Conservation (phyloP, 139 green algal genomes). For the Haematococcus sp. region DNA sequence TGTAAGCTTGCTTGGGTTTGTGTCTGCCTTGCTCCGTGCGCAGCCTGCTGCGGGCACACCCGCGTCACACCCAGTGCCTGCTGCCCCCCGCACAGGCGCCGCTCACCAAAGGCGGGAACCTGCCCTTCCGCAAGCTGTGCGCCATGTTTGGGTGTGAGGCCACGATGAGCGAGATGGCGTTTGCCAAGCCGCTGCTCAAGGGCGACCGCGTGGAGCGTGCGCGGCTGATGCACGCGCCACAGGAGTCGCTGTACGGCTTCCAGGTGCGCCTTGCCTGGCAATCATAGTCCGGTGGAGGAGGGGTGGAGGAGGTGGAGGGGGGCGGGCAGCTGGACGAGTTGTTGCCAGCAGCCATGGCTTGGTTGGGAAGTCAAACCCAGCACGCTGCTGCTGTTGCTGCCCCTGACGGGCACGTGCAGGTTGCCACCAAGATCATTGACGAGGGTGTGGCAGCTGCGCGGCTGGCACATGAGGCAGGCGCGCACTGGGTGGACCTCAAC, state of each 20-base stretch:
- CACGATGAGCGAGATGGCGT: constrained; percentile 82
- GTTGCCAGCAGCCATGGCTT: no score
- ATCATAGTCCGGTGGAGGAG: no score
- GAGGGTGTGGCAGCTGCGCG: constrained; percentile 65
- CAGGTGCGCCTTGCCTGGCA: constrained; percentile 35
- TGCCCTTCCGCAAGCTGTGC: constrained; percentile 78
- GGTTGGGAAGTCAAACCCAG: no score
- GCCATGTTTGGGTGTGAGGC: constrained; percentile 60
- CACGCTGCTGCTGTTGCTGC: no score
- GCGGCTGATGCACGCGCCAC: constrained; percentile 39
- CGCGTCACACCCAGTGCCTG: no score
- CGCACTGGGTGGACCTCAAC: constrained; percentile 82
- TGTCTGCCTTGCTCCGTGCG: no score
- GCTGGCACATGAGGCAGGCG: constrained; percentile 57
- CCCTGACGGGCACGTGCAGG: no score
- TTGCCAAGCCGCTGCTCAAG: constrained; percentile 60
- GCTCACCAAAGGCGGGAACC: constrained; percentile 49
- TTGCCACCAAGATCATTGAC: constrained; percentile 78
- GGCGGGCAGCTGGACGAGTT: no score
- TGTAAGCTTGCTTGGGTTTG: no score
- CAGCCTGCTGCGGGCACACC: no score
- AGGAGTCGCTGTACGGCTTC: constrained; percentile 57
- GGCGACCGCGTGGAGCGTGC: constrained; percentile 51
- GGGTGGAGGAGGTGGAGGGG: no score
- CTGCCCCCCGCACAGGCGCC: no score